Evolutionary conservation across 108 stramenopile species (phyloP).

Genomic region (Fistulifera pelliculosa): DNA sequence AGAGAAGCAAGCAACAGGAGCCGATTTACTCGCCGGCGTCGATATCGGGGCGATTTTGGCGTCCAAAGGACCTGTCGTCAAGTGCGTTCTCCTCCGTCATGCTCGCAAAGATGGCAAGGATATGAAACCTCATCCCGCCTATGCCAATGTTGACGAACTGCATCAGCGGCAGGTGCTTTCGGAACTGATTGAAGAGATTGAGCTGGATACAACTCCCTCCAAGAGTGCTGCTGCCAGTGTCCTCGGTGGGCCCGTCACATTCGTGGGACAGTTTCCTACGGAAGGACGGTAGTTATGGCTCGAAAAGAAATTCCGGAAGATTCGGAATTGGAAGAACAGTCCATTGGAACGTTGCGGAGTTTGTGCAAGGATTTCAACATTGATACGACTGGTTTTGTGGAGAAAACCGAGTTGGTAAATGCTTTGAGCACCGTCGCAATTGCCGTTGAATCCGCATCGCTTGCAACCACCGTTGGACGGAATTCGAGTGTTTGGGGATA

Average conservation of each 20-base stretch:
- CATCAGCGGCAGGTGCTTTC: slow-evolving; percentile 19
- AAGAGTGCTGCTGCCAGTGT: slow-evolving; percentile 48
- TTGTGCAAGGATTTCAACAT: slow-evolving; percentile 23
- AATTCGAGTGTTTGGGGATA: slow-evolving; percentile 58
- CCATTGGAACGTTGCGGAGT: slow-evolving; percentile 3
- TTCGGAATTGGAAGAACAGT: slow-evolving; percentile 4
- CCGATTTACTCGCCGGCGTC: slow-evolving; percentile 9
- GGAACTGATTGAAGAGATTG: slow-evolving; percentile 49
- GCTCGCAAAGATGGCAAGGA: slow-evolving; percentile 1
- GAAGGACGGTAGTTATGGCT: slow-evolving; percentile 72
- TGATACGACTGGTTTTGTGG: slow-evolving; percentile 18
- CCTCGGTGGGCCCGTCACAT: slow-evolving; percentile 73
- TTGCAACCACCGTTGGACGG: slow-evolving; percentile 76
- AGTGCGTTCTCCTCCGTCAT: slow-evolving; percentile 58
- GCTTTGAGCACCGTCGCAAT: slow-evolving; percentile 11
- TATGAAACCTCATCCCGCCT: slow-evolving; percentile 9
- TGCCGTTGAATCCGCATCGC: slow-evolving; percentile 57
- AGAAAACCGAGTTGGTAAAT: slow-evolving; percentile 30
- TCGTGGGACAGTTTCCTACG: slow-evolving; percentile 78
- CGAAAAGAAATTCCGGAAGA: slow-evolving; percentile 19
- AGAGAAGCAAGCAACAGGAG: background rate
- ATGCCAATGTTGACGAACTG: slow-evolving; percentile 4
- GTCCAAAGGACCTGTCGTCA: slow-evolving; percentile 65
- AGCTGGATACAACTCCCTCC: slow-evolving; percentile 75
- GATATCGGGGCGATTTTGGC: slow-evolving; percentile 63